Evolutionary conservation across 805 yeast genomes (phyloP).

Genomic region (Schwanniomyces sp.): DNA sequence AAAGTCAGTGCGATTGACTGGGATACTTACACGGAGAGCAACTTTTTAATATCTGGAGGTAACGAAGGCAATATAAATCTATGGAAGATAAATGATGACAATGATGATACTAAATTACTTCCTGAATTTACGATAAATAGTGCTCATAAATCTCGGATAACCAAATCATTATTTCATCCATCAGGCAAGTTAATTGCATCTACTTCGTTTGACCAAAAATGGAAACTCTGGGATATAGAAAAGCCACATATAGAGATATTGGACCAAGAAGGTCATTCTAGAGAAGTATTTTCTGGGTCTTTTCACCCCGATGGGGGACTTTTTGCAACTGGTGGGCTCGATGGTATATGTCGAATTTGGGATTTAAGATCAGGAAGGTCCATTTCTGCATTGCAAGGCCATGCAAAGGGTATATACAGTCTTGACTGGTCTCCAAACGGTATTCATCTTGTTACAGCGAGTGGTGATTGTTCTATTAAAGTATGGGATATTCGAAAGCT

Average conservation of each 20-base stretch:
- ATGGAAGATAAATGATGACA: constrained; percentile 20
- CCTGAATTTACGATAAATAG: constrained; percentile 17
- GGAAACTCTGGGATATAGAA: constrained; percentile 82
- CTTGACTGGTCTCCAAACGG: constrained; percentile 80
- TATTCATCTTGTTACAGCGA: constrained; percentile 72
- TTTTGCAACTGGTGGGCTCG: constrained; percentile 75
- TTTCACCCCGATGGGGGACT: constrained; percentile 80
- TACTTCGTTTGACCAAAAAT: constrained; percentile 81
- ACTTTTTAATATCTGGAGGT: constrained; percentile 33
- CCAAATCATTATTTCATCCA: constrained; percentile 67
- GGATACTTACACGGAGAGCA: constrained; percentile 34
- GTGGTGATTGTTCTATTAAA: constrained; percentile 77
- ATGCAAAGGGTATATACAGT: constrained; percentile 67
- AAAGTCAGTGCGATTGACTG: constrained; percentile 74
- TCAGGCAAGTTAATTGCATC: constrained; percentile 54
- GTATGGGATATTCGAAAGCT: constrained; percentile 79
- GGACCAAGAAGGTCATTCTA: constrained; percentile 84
- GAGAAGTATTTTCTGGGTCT: constrained; percentile 60
- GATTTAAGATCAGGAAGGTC: constrained; percentile 79
- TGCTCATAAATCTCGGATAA: constrained; percentile 53
- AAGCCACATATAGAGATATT: constrained; percentile 46
- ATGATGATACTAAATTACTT: constrained; percentile 6
- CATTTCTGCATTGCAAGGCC: constrained; percentile 60
- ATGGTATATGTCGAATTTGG: constrained; percentile 75
- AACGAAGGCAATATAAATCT: constrained; percentile 34